phyloP scores from a whole-genome alignment of 202 grass and related monocot genomes.

The Setaria italica region DNA sequence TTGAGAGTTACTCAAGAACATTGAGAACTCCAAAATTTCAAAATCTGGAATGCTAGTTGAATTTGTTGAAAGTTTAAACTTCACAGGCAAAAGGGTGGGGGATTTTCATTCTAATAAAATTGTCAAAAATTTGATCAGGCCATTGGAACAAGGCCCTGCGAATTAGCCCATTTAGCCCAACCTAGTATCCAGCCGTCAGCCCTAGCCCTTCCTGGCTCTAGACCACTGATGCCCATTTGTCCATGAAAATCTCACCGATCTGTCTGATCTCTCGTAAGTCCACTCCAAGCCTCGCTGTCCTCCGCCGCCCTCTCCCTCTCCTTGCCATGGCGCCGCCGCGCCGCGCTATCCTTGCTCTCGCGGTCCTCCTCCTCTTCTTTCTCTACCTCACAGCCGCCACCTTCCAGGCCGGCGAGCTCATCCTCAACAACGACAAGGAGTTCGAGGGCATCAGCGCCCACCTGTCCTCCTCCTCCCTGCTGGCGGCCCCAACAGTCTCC shows the following conservation, averaged over 20 bases:
- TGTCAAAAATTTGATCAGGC: background rate
- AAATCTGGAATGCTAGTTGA: too few species aligned
- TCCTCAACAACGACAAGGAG: slow-evolving; percentile 80
- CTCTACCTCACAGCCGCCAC: background rate
- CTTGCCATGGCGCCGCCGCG: slow-evolving; percentile 54
- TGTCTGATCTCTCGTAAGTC: background rate
- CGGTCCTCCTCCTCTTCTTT: slow-evolving; percentile 5
- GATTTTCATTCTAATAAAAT: too few species aligned
- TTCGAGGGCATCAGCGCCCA: slow-evolving; percentile 65
- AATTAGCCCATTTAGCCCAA: background rate
- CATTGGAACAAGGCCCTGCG: background rate
- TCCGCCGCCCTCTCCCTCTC: background rate
- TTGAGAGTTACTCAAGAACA: too few species aligned
- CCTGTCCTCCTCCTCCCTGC: slow-evolving; percentile 24
- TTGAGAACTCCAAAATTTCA: too few species aligned
- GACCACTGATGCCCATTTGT: background rate
- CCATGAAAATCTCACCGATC: background rate
- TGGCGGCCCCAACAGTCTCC: slow-evolving; percentile 26
- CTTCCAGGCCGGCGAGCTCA: slow-evolving; percentile 88
- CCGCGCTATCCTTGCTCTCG: slow-evolving; percentile 25
- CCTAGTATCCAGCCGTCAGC: background rate
- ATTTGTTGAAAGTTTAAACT: too few species aligned
- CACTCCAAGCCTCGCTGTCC: background rate
- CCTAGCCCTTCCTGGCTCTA: background rate
- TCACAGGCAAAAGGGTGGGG: too few species aligned